Conservation (phyloP, 176 grass and related monocot species). For the Pharus latifolius region DNA sequence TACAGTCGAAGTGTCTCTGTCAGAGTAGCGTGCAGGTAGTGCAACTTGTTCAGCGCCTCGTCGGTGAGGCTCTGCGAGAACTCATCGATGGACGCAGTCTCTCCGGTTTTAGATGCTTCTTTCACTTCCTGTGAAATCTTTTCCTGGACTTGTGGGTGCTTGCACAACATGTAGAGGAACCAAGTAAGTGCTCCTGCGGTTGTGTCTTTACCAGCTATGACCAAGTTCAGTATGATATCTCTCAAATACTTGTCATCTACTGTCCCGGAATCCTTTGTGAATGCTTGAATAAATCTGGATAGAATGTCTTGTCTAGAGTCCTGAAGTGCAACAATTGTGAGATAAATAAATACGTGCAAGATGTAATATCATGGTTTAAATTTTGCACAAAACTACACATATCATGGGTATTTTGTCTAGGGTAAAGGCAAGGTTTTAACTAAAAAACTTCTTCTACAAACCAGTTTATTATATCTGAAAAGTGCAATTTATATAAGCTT, state of each 20-base stretch:
- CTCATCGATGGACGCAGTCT: conserved; percentile 6
- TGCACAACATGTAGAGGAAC: conserved; percentile 70
- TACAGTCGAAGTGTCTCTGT: conserved; percentile 59
- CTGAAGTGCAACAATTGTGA: neutral
- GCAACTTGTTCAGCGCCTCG: conserved; percentile 59
- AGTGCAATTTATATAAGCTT: too few relatives aligned
- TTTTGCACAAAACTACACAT: too few relatives aligned
- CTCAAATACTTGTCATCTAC: conserved; percentile 43
- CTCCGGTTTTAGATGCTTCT: neutral
- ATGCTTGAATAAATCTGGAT: conserved; percentile 31
- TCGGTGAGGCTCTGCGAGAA: conserved; percentile 44
- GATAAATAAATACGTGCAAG: too few relatives aligned
- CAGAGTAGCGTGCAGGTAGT: conserved; percentile 45
- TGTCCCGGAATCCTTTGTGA: neutral
- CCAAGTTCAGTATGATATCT: conserved; percentile 53
- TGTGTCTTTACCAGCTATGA: conserved; percentile 60
- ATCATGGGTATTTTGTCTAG: too few relatives aligned
- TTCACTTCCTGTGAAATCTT: conserved; percentile 32
- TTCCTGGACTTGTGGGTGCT: conserved; percentile 39
- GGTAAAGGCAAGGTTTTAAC: too few relatives aligned
- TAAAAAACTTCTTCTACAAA: too few relatives aligned
- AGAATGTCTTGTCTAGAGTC: conserved; percentile 33
- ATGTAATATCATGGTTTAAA: too few relatives aligned
- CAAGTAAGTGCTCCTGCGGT: conserved; percentile 40
- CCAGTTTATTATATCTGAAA: too few relatives aligned